Evolutionary conservation across 176 grass and related monocot genomes (phyloP).

Genomic region (Carex myosuroides): DNA sequence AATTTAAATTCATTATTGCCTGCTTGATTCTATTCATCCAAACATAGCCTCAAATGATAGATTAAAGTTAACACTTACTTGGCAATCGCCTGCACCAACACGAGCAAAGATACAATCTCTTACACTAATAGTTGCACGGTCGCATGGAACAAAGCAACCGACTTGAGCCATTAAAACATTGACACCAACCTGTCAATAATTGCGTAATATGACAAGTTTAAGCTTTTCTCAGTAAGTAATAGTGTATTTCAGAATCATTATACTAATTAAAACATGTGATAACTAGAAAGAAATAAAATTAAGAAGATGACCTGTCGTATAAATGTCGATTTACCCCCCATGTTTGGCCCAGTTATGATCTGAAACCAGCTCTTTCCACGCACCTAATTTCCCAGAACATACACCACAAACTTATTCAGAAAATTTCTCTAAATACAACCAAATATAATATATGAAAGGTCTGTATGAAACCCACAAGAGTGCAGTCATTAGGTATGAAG

Average conservation of each 20-base stretch:
- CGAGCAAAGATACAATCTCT: slow-evolving; percentile 99
- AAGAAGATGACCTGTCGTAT: slow-evolving; percentile 74
- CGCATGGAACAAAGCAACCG: slow-evolving; percentile 88
- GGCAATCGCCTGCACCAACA: slow-evolving; percentile 99
- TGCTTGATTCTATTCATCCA: not conserved
- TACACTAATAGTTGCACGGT: slow-evolving; percentile 75
- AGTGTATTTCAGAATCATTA: not conserved
- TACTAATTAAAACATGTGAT: not conserved
- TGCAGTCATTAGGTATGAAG: slow-evolving; percentile 97
- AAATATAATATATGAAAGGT: slow-evolving; percentile 1
- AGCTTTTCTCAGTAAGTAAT: not conserved
- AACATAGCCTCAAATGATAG: not conserved
- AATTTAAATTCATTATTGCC: not conserved
- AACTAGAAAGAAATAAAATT: slow-evolving; percentile 14
- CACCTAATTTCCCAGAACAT: slow-evolving; percentile 36
- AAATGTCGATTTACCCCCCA: slow-evolving; percentile 98
- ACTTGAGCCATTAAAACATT: slow-evolving; percentile 95
- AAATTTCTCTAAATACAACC: not conserved
- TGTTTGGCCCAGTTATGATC: slow-evolving; percentile 98
- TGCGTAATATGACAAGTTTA: not conserved
- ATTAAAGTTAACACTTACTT: slow-evolving; percentile 46
- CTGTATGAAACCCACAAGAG: slow-evolving; percentile 47
- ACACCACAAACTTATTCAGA: slow-evolving; percentile 32
- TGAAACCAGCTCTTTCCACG: slow-evolving; percentile 98
- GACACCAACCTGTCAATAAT: slow-evolving; percentile 73